These are phyloP conservation scores for Tremellales sp. DNA, from an alignment of 1,284 basidiomycete genomes.

Conservation along the genomic window DNA sequence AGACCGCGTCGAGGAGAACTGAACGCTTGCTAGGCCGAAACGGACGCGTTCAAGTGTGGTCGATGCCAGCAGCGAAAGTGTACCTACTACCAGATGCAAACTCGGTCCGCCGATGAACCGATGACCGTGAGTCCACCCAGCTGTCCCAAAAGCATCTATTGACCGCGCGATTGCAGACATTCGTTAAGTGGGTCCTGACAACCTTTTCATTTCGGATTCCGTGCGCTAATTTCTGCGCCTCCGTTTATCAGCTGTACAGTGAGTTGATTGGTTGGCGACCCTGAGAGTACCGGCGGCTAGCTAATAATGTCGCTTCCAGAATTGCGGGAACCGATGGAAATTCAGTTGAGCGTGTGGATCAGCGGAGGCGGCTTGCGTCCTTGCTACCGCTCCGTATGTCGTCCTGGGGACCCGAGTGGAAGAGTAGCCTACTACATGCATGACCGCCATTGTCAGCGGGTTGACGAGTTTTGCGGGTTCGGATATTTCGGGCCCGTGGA, in stretches of 20 bases:
- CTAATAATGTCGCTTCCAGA: constrained; percentile 15
- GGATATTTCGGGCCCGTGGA: neutral
- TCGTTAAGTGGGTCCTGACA: constrained; percentile 57
- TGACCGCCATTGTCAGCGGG: neutral
- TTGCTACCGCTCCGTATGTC: no score
- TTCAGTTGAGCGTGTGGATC: constrained; percentile 35
- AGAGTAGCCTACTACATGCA: no score
- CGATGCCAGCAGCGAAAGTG: constrained; percentile 90
- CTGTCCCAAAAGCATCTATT: neutral
- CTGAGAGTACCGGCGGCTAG: neutral
- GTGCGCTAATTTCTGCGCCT: constrained; percentile 1
- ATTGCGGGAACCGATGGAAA: constrained; percentile 49
- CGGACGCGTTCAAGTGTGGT: constrained; percentile 95
- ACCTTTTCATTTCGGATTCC: neutral
- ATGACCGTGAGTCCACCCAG: constrained; percentile 71
- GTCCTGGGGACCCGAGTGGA: no score
- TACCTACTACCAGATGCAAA: constrained; percentile 90
- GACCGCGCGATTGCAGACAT: constrained; percentile 52
- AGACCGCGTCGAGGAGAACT: neutral
- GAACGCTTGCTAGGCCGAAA: constrained; percentile 65
- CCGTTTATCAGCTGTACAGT: constrained; percentile 30
- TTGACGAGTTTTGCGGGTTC: neutral
- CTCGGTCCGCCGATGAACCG: constrained; percentile 89
- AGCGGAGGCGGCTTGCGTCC: no score
- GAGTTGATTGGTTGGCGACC: constrained; percentile 11